Conservation (phyloP, 441 rosid species). For the Metrosideros polymorpha region DNA sequence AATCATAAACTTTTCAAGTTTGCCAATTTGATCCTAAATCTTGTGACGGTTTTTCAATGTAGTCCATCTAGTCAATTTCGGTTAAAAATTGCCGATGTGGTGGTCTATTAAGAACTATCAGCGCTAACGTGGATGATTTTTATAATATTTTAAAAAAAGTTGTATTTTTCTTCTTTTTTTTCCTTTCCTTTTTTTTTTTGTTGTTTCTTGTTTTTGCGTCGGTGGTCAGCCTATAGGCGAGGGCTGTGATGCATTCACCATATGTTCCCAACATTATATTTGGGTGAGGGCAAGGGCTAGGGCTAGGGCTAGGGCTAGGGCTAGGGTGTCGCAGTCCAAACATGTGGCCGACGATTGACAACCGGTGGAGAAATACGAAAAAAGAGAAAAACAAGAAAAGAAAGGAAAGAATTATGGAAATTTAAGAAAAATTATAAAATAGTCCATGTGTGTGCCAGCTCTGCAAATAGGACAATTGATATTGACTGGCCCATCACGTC, state of each 20-base stretch:
- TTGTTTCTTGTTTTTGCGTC: not conserved
- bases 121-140: rapidly evolving
- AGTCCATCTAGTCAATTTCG: too few relatives aligned
- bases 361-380: rapidly evolving
- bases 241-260: not conserved
- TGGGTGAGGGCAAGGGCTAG: not conserved
- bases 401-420: too few relatives aligned
- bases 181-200: rapidly evolving
- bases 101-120: rapidly evolving
- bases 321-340: not conserved
- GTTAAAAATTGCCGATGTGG: too few relatives aligned
- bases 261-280: not conserved
- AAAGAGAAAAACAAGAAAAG: too few relatives aligned
- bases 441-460: rapidly evolving
- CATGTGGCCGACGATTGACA: rapidly evolving
- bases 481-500: rapidly evolving
- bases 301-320: too few relatives aligned
- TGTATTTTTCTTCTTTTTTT: rapidly evolving
- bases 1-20: too few relatives aligned
- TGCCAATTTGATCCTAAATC: not conserved
- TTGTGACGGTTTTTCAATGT: not conserved
- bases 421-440: too few relatives aligned
- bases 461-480: too few relatives aligned
- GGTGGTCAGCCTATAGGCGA: rapidly evolving
- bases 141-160: too few relatives aligned